Conservation (phyloP, 2,329 filamentous ascomycete species). For the Metarhizium anisopliae region DNA sequence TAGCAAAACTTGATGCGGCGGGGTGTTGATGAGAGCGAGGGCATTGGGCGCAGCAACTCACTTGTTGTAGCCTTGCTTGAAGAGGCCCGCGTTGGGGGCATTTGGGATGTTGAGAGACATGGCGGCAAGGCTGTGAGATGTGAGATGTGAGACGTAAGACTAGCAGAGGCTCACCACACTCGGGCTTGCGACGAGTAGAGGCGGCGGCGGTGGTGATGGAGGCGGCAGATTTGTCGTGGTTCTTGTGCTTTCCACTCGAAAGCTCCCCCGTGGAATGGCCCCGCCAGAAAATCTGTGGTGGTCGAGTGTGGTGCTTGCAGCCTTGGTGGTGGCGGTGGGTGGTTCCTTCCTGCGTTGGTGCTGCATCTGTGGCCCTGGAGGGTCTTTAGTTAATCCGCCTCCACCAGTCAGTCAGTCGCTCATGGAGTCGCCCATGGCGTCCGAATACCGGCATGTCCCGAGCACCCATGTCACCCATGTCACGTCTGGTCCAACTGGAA, state of each 20-base stretch:
- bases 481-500: background rate
- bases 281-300: slow-evolving; percentile 2
- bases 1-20: too few relatives aligned
- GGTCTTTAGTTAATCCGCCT: background rate
- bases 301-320: too few relatives aligned
- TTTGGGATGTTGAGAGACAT: slow-evolving; percentile 97
- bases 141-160: background rate
- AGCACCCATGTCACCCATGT: too few relatives aligned
- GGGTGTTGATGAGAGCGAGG: background rate
- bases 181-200: background rate
- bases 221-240: background rate
- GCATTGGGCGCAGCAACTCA: slow-evolving; percentile 35
- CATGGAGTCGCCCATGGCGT: too few relatives aligned
- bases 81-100: slow-evolving; percentile 85
- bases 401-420: background rate
- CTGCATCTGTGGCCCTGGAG: background rate
- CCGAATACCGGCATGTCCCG: too few relatives aligned
- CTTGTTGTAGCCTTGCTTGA: slow-evolving; percentile 96
- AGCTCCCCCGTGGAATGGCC: background rate
- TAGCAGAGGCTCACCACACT: slow-evolving; percentile 6
- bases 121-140: slow-evolving; percentile 12
- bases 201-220: background rate
- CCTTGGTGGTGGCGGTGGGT: too few relatives aligned
- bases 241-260: background rate
- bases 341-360: too few relatives aligned